Evolutionary conservation across 768 basidiomycete species (phyloP).

Genomic region (Boletus rufocinnamomeus): DNA sequence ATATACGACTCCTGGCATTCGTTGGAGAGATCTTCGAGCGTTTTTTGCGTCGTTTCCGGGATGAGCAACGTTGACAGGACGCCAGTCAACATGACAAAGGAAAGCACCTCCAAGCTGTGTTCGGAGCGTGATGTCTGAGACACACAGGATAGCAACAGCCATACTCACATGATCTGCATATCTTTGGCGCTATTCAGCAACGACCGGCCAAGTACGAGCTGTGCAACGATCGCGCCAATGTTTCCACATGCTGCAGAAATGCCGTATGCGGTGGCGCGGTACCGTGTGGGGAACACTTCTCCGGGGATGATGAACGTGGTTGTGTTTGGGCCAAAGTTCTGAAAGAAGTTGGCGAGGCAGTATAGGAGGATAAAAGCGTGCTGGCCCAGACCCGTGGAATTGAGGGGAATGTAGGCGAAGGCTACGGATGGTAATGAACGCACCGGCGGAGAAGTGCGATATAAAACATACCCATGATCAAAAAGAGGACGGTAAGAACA

Average conservation of each 20-base stretch:
- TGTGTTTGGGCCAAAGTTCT: slow-evolving; percentile 40
- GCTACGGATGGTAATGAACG: slow-evolving; percentile 38
- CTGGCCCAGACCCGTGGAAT: slow-evolving; percentile 50
- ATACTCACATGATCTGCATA: slow-evolving; percentile 65
- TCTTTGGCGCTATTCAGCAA: slow-evolving; percentile 55
- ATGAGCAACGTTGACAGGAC: slow-evolving; percentile 77
- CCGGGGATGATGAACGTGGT: slow-evolving; percentile 77
- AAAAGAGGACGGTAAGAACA: slow-evolving; percentile 63
- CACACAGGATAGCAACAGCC: neutral
- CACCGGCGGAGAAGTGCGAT: neutral
- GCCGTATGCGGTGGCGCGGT: slow-evolving; percentile 74
- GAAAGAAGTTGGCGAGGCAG: slow-evolving; percentile 22
- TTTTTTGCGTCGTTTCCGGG: slow-evolving; percentile 72
- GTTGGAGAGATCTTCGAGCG: slow-evolving; percentile 72
- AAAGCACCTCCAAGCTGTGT: slow-evolving; percentile 69
- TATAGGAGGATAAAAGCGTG: slow-evolving; percentile 45
- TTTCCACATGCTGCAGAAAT: slow-evolving; percentile 75
- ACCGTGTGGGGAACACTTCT: slow-evolving; percentile 78
- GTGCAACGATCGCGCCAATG: slow-evolving; percentile 73
- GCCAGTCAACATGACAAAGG: slow-evolving; percentile 84
- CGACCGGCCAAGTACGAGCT: slow-evolving; percentile 69
- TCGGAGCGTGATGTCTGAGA: slow-evolving; percentile 2
- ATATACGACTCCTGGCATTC: slow-evolving; percentile 69
- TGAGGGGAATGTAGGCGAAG: slow-evolving; percentile 64
- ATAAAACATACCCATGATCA: slow-evolving; percentile 59